Evolutionary conservation across 805 yeast genomes (phyloP).

Genomic region (Myxozyma geophila): DNA sequence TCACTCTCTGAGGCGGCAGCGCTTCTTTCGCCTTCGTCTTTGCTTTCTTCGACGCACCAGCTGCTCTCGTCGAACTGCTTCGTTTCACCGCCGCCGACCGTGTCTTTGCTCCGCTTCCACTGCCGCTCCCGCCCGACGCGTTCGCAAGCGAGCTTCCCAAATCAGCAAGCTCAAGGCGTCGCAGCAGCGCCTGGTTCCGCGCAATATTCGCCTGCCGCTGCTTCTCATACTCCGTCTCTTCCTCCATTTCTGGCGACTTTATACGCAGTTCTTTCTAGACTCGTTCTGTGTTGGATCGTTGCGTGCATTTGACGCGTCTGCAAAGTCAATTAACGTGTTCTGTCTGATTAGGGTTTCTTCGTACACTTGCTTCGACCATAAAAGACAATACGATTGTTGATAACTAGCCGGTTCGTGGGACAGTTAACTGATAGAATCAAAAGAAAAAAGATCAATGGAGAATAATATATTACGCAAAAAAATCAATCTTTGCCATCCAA

Average conservation of each 20-base stretch:
- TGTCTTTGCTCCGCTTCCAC: background rate
- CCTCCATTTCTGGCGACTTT: constrained; percentile 9
- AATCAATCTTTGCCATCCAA: constrained; percentile 2
- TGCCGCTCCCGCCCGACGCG: background rate
- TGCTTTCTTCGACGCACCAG: background rate
- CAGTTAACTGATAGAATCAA: background rate
- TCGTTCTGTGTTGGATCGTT: background rate
- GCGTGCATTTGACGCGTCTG: background rate
- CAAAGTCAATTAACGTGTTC: background rate
- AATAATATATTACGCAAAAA: background rate
- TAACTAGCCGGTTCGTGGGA: background rate
- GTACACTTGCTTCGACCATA: background rate
- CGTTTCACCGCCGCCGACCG: background rate
- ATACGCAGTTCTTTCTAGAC: background rate
- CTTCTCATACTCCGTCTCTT: constrained; percentile 60
- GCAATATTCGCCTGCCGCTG: constrained; percentile 78
- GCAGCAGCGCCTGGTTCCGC: constrained; percentile 75
- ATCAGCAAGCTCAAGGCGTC: constrained; percentile 70
- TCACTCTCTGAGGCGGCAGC: constrained; percentile 66
- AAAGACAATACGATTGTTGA: background rate
- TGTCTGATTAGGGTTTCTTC: background rate
- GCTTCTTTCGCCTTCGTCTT: constrained; percentile 1
- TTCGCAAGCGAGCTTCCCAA: constrained; percentile 39
- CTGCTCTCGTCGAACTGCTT: background rate
- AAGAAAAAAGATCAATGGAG: background rate